Conservation (phyloP, 2,329 filamentous ascomycete genomes). For the Arthrobotrys megalospora region DNA sequence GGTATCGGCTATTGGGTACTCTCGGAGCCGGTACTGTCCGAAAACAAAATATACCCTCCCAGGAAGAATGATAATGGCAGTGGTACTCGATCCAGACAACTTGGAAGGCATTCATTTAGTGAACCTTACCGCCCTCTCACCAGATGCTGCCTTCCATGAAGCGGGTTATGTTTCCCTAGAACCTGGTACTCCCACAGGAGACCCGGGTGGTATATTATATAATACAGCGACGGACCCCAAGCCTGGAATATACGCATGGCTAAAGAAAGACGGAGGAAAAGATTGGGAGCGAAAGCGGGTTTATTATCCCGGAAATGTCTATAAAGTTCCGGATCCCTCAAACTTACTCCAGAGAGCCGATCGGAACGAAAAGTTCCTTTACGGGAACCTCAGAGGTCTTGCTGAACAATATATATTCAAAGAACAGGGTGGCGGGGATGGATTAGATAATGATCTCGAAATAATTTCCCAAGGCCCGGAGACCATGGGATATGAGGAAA, state of each 20-base stretch:
- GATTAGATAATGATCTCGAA: not conserved
- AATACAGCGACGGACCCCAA: not conserved
- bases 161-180: not conserved
- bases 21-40: not conserved
- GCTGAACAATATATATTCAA: not conserved
- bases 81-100: not conserved
- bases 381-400: not conserved
- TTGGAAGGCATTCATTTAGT: conserved; percentile 8
- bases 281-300: not conserved
- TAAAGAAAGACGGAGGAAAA: not conserved
- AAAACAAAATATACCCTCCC: not conserved
- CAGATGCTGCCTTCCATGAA: not conserved
- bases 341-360: not conserved
- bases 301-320: not conserved
- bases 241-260: not conserved
- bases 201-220: not conserved
- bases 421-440: not conserved
- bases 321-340: not conserved
- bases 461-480: no score
- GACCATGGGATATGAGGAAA: not conserved
- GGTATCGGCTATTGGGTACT: not conserved
- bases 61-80: not conserved
- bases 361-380: not conserved
- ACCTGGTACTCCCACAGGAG: not conserved
- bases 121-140: not conserved